Evolutionary conservation across 495 filamentous ascomycete genomes (phyloP), one percentile per base, ranked within the genome.

Genomic region (Penicillium bovifimosum): DNA sequence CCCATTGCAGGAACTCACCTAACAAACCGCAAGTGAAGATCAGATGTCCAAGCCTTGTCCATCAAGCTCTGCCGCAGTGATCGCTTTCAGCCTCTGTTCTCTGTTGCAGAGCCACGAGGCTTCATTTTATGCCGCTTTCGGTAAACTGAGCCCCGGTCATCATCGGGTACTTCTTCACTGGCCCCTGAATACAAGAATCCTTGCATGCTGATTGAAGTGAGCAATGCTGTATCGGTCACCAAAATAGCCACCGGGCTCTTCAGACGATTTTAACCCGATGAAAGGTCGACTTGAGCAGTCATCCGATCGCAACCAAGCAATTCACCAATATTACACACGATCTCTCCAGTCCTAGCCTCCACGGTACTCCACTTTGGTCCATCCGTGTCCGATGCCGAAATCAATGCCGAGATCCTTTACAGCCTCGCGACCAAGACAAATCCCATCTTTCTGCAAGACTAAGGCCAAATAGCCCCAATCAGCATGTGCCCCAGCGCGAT

Each of bases 311-410:
- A 73, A 78, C 82, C 86, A 26, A 87, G 72, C 57, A 86, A 69
- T 60, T 86, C 83, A 11, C 83, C 83, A 51, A 86, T 84, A 58
- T 86, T 87, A 54, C 81, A 85, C 10, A 85, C 80, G 42, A 84
- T 81, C 54, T 82, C 81, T 0, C 78, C 82, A 0, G 70, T 73
- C 3, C 59, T 62, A 1, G 80, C 75, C 61, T 81, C 77, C 18
- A 86, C 69, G 42, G 78, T 79, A 13, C 61, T 81, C 77, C 18
- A 86, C 69, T 42, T 78, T 79, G n/a, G 80, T 84, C 82, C 82
- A 86, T 8, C 62, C 62, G 45, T 85, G 80, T 8, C 80, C 78
- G 41, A 76, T 73, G 4, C 76, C 80, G 50, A 84, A 86, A 24
- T 76, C 78, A 42, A 76, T 73, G 4, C 76, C 80, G 50, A 84